Conservation (phyloP, 371 early-diverging fungal genomes). For the Apophysomyces sp. region DNA sequence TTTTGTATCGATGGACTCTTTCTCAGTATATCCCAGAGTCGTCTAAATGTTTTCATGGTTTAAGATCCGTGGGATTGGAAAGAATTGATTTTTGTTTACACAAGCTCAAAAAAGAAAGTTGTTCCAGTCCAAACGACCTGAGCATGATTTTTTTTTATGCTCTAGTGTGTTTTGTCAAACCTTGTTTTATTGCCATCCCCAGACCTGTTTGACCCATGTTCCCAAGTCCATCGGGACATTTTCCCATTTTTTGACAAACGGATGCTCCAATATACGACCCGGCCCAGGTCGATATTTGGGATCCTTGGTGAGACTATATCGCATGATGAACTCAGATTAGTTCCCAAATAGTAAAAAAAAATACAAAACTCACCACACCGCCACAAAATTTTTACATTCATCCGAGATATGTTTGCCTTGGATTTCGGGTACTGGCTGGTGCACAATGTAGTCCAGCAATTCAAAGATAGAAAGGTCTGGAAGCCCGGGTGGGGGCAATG, state of each 20-base stretch:
- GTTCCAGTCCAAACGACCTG: no score
- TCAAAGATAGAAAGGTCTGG: constrained; percentile 81
- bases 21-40: no score
- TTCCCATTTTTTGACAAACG: constrained; percentile 58
- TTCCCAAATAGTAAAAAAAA: not conserved
- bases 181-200: constrained; percentile 43
- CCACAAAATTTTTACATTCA: constrained; percentile 79
- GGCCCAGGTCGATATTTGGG: constrained; percentile 77
- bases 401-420: constrained; percentile 50
- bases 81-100: no score
- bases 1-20: no score
- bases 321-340: constrained; percentile 24
- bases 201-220: constrained; percentile 57
- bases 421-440: constrained; percentile 81
- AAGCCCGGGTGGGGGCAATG: constrained; percentile 71
- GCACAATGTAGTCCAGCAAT: constrained; percentile 85
- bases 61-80: no score
- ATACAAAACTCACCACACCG: constrained; percentile 58
- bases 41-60: no score
- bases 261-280: constrained; percentile 67
- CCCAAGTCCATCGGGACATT: constrained; percentile 46
- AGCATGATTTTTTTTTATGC: no score
- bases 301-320: constrained; percentile 75
- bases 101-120: no score
- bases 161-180: not conserved